These are phyloP conservation scores for Naganishia friedmannii DNA, from an alignment of 768 basidiomycete genomes.

Conservation along the genomic window DNA sequence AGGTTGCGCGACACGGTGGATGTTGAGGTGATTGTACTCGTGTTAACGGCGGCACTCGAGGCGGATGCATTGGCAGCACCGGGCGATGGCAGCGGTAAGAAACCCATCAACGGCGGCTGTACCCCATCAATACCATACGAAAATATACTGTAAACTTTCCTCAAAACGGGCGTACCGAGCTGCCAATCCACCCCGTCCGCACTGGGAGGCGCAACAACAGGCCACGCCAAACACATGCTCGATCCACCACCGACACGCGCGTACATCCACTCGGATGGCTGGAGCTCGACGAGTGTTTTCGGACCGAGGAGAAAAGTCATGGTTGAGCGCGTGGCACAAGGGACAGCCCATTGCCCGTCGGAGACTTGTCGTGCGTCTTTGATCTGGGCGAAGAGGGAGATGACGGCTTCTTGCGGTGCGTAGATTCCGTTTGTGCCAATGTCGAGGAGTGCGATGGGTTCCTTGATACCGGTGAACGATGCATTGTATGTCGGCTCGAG, in stretches of 20 bases:
- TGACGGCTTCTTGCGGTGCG: slow-evolving; percentile 47
- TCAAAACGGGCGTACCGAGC: slow-evolving; percentile 47
- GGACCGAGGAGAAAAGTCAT: slow-evolving; percentile 46
- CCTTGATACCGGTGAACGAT: slow-evolving; percentile 28
- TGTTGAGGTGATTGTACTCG: slow-evolving; percentile 15
- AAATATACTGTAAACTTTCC: slow-evolving; percentile 45
- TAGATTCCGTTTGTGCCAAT: slow-evolving; percentile 47
- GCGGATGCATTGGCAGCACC: not conserved
- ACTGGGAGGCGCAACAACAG: slow-evolving; percentile 37
- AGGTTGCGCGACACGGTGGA: not conserved
- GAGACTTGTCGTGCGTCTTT: slow-evolving; percentile 42
- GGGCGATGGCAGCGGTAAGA: slow-evolving; percentile 38
- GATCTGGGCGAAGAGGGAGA: slow-evolving; percentile 40
- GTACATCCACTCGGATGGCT: slow-evolving; percentile 49
- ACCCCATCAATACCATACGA: slow-evolving; percentile 45
- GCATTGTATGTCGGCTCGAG: slow-evolving; percentile 42
- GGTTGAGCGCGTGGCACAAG: slow-evolving; percentile 45
- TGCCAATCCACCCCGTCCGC: slow-evolving; percentile 50
- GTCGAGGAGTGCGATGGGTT: slow-evolving; percentile 43
- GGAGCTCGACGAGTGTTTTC: slow-evolving; percentile 38
- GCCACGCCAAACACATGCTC: slow-evolving; percentile 48
- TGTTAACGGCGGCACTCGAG: slow-evolving; percentile 4
- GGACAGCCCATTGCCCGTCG: slow-evolving; percentile 45
- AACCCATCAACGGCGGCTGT: slow-evolving; percentile 46
- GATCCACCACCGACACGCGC: slow-evolving; percentile 37